Percentiles rank a stretch among this genome's conserved stretches.
Conservation (phyloP, 305 asterid genomes). For the Petunia hybrid region DNA sequence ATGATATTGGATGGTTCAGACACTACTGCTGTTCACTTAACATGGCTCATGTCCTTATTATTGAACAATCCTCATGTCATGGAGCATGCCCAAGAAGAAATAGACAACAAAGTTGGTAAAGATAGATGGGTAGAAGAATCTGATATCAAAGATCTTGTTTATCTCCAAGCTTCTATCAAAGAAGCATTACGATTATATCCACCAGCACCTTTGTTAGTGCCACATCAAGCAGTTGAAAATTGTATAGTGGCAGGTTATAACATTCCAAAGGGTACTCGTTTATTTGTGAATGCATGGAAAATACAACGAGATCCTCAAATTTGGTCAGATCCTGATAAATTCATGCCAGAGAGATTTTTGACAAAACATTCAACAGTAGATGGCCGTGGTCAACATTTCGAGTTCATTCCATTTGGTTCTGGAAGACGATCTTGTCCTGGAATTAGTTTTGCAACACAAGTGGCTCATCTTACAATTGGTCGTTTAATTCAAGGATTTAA, state of each 20-base stretch:
- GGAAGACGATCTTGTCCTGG: too few species aligned
- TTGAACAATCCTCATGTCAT: constrained; percentile 44
- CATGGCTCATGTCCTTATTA: constrained; percentile 53
- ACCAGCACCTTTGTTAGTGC: constrained; percentile 33
- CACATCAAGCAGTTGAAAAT: constrained; percentile 37
- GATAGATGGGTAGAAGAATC: constrained; percentile 24
- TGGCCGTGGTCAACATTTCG: constrained; percentile 32
- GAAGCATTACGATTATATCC: constrained; percentile 35
- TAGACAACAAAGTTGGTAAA: constrained; percentile 31
- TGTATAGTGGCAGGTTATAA: constrained; percentile 9
- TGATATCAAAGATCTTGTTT: constrained; percentile 10
- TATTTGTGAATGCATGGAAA: constrained; percentile 32
- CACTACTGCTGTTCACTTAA: constrained; percentile 50
- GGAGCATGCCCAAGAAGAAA: constrained; percentile 36
- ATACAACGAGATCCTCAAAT: constrained; percentile 34
- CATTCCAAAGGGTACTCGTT: constrained; percentile 35
- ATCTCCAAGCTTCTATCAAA: constrained; percentile 35
- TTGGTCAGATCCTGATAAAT: constrained; percentile 40
- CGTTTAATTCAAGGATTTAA: too few species aligned
- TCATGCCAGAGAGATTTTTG: constrained; percentile 55
- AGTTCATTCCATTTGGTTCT: too few species aligned
- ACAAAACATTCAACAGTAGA: constrained; percentile 26
- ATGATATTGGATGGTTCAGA: constrained; percentile 58
- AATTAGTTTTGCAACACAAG: too few species aligned
- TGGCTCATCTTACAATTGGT: too few species aligned